Evolutionary conservation across 495 filamentous ascomycete species (phyloP), one percentile per base, ranked within the genome.

Genomic region (Sphaerosporella brunnea): DNA sequence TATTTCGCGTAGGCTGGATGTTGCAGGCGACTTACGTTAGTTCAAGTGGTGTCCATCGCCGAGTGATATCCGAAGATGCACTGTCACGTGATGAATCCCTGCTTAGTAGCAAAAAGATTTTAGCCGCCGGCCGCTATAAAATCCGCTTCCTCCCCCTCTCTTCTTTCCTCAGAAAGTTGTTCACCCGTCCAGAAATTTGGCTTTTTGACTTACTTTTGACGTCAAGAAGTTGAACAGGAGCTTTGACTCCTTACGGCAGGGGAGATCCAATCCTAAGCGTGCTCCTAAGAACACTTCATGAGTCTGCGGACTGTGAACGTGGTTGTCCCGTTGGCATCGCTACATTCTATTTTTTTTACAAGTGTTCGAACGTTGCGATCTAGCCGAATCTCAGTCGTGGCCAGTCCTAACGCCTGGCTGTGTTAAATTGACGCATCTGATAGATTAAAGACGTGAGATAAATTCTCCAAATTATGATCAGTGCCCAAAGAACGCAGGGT

Each of bases 261-360:
- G 20, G 15, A 40, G 37, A 32, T 5, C 7, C 7, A 32, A 32
- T 32, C 5, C 13, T 13, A 13, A 37, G 35, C 35, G 35, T 37
- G 16, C 35, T 37, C 35, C 35, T 37, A 37, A 37, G 35, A 37
- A 37, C 35, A 37, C 35, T 37, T 37, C 16, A 9, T 18, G 35
- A 37, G 35, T 15, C 35, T 18, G 5, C 35, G 35, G 35, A 15
- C 35, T 37, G 7, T 37, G 35, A 37, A 18, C 7, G 16, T 37
- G 8, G 35, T 18, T 37, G 35, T 37, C 35, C 35, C 35, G 35
- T 37, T 37, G 35, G 35, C 18, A 37, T 37, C 35, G 35, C 35
- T 18, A 37, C 35, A 37, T 37, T 37, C 13, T 32, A 13, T 32
- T 32, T 32, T 32, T 32, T 32, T 37, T 15, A 5, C 13, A 32